A percentile compares a stretch with the other conserved stretches of the same genome.
Evolutionary conservation across 148 eudicot genomes (phyloP).

Genomic region (Rhododendron williamsianum): DNA sequence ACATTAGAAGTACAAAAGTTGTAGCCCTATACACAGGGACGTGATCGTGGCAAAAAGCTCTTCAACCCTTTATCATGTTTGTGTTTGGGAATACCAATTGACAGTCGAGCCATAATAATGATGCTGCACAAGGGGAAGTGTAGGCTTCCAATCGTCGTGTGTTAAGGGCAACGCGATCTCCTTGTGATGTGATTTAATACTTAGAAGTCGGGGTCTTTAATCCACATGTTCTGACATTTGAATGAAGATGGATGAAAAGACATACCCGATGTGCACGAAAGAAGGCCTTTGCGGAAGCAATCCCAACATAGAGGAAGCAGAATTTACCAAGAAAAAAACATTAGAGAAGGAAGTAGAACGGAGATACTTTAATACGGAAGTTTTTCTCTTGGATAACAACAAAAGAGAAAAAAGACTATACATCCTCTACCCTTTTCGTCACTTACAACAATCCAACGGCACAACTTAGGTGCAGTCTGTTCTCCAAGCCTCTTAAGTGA

Average conservation of each 20-base stretch:
- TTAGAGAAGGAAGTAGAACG: neutral
- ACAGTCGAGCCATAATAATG: neutral
- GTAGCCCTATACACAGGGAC: neutral
- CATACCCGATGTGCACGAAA: too few relatives aligned
- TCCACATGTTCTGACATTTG: too few relatives aligned
- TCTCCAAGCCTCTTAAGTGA: slow-evolving; percentile 88
- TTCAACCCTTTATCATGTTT: neutral
- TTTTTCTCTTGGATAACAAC: neutral
- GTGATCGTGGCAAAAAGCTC: neutral
- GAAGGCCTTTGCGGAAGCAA: too few relatives aligned
- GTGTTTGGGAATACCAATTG: neutral
- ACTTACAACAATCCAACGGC: slow-evolving; percentile 72
- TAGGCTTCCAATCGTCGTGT: neutral
- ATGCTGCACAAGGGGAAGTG: neutral
- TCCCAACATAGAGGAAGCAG: too few relatives aligned
- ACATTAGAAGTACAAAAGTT: neutral
- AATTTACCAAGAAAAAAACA: neutral
- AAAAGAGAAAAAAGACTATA: slow-evolving; percentile 30
- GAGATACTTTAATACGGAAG: neutral
- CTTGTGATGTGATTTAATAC: neutral
- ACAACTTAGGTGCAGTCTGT: slow-evolving; percentile 81
- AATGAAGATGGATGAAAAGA: too few relatives aligned
- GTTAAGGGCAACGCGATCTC: neutral
- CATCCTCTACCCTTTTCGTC: slow-evolving; percentile 11
- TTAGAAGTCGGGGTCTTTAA: too few relatives aligned